Base-by-base conservation (phyloP, 2,329 filamentous ascomycete genomes). In the Mycocentrospora acerina region DNA sequence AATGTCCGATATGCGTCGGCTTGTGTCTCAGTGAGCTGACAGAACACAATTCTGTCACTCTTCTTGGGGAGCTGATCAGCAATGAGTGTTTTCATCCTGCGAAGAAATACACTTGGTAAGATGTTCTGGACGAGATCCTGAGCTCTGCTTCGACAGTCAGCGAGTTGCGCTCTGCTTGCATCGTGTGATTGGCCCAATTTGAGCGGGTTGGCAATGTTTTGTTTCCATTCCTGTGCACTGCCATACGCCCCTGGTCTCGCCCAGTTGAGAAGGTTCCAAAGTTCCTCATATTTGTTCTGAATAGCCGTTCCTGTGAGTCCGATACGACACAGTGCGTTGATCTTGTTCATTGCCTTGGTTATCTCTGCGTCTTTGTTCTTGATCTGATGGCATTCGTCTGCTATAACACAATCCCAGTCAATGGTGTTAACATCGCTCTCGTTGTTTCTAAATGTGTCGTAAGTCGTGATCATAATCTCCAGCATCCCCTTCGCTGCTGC, bases 221-320 rank as follows among this genome's bases (percentile, higher is more conserved):
- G 75, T 56, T 82, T 85, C 93, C 93, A 98, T 28, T 87, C 86
- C 4, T 78, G 72, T 8, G 86, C 69, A 0, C 82, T 79, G 0
- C 83, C 82, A 47, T 86, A 77, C 26, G 67, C 70, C 0, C 90
- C 91, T 0, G 93, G 93, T 53, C 94, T 93, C 0, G 90, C 90
- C 93, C 93, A 98, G 62, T 98, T 95, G 3, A 98, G 74, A 0
- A 98, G 74, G 0, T 90, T 94, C 91, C 91, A 98, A 1, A 98
- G 77, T 65, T 98, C 93, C 61, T 96, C 89, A 63, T 98, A 98
- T 51, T 88, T 93, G 67, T 98, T 98, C 62, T 98, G 93, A 29
- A 98, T 96, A 0, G 91, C 91, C 0, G 93, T 98, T 2, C 93
- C 93, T 0, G 90, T 97, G 7, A 98, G 75, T 0, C 93, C 93